Base-by-base conservation (phyloP, 352 stramenopile genomes). In the Phytopythium oedochilum region DNA sequence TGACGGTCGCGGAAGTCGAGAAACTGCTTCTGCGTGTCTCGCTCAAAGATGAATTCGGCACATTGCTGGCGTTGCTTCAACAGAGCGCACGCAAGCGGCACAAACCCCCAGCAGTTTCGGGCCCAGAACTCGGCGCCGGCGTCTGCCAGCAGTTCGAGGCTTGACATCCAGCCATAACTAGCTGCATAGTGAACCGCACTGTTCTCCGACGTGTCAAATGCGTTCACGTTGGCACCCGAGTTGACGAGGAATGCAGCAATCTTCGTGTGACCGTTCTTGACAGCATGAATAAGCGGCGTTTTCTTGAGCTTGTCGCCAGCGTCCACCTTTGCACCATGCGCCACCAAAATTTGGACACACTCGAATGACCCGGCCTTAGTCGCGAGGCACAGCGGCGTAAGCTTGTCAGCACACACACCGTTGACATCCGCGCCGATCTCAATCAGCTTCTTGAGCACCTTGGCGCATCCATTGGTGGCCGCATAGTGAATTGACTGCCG, bases 111-210 rank as follows among this genome's bases (percentile, higher is more conserved):
- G 12, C 77, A 72, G 57, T 92, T 92, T 20, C 73, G 73, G 1
- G 71, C 57, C 82, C 79, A 92, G 36, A 88, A 68, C 35, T 88
- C 79, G 7, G 79, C 79, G 14, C 76, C 78, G 0, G 76, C 62
- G 34, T 80, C 68, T 0, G 63, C 66, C 5, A 92, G 60, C 10
- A 92, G 49, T 45, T 80, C 61, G 23, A 92, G 40, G 26, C 82
- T 85, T 10, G 82, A 88, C 20, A 69, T 66, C 79, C 79, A 92
- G 4, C 82, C 82, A 43, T 91, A 93, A 44, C 72, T 86, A 18
- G 83, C 83, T 3, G 80, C 80, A 47, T 91, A 93, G 52, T 93
- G 83, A 12, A 73, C 78, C 2, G 76, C 75, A 49, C 75, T 91
- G 48, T 93, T 93, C 20, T 89, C 72, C 0, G 80, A 91, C 14